A percentile compares a stretch with the other conserved stretches of the same genome.
These are phyloP conservation scores for Chiua sp. DNA, from an alignment of 1,284 basidiomycete genomes.

Conservation along the genomic window DNA sequence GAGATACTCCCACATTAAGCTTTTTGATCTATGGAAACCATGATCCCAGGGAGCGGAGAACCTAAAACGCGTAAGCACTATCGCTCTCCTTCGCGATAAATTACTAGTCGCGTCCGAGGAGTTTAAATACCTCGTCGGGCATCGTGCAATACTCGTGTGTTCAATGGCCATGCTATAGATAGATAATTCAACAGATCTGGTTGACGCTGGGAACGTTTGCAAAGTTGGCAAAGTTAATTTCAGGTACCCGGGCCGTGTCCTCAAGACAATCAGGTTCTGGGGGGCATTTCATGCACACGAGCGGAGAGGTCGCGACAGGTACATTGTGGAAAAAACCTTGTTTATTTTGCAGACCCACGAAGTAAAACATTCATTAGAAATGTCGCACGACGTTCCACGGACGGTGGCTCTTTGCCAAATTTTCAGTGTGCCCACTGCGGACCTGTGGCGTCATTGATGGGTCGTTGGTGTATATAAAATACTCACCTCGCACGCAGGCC, in stretches of 20 bases:
- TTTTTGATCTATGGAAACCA: neutral
- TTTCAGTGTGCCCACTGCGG: neutral
- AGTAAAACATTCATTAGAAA: neutral
- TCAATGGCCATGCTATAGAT: constrained; percentile 57
- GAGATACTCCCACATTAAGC: neutral
- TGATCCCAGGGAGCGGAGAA: neutral
- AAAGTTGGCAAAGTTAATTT: constrained; percentile 45
- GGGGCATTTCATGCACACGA: neutral
- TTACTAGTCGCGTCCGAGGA: neutral
- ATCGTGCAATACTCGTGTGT: neutral
- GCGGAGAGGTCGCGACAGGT: neutral
- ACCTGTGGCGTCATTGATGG: constrained; percentile 11
- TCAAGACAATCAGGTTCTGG: too few relatives aligned
- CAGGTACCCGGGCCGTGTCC: neutral
- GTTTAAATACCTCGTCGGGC: neutral
- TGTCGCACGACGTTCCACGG: constrained; percentile 6
- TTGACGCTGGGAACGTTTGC: constrained; percentile 71
- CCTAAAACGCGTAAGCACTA: too few relatives aligned
- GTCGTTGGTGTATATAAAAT: neutral
- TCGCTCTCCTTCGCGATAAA: neutral
- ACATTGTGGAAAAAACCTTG: neutral
- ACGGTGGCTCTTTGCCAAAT: neutral
- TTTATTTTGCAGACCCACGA: constrained; percentile 5
- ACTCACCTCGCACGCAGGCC: neutral
- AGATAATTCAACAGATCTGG: constrained; percentile 60